A percentile compares a stretch with the other conserved stretches of the same genome.
Conservation (phyloP, 441 rosid species). For the Gossypium lobatum region DNA sequence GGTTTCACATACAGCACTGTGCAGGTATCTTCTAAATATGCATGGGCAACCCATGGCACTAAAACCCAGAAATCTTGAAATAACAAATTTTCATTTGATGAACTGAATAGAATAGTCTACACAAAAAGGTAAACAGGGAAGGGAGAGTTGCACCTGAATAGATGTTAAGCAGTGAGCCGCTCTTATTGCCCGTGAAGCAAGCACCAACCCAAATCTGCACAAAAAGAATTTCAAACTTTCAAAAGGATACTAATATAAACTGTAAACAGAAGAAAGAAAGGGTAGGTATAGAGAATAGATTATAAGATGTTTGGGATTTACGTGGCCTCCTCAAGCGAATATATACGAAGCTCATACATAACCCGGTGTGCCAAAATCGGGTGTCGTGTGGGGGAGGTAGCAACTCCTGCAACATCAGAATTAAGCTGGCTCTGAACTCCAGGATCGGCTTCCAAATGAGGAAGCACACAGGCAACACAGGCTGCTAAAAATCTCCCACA, state of each 20-base stretch:
- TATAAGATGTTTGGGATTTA: slow-evolving; percentile 28
- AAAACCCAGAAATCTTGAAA: neutral
- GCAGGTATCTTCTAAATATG: neutral
- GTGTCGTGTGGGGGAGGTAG: slow-evolving; percentile 92
- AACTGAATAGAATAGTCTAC: neutral
- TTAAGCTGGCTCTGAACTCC: slow-evolving; percentile 51
- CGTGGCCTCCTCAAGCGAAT: slow-evolving; percentile 94
- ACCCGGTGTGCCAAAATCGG: slow-evolving; percentile 85
- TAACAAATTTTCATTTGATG: neutral
- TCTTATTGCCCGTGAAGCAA: slow-evolving; percentile 83
- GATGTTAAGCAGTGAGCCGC: slow-evolving; percentile 98
- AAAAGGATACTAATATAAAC: neutral
- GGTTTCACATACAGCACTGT: neutral
- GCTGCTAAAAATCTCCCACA: slow-evolving; percentile 95
- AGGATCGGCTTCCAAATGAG: slow-evolving; percentile 73
- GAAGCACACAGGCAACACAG: slow-evolving; percentile 88
- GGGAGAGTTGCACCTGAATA: slow-evolving; percentile 60
- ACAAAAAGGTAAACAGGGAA: slow-evolving; percentile 13
- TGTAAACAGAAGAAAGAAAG: neutral
- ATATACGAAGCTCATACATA: slow-evolving; percentile 90
- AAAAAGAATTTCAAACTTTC: slow-evolving; percentile 6
- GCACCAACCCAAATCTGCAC: slow-evolving; percentile 76
- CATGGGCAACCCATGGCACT: neutral
- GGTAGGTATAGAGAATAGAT: neutral
- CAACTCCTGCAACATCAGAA: slow-evolving; percentile 49